phyloP scores from a whole-genome alignment of 176 grass and related monocot genomes.

The Eremochloa ophiuroides region DNA sequence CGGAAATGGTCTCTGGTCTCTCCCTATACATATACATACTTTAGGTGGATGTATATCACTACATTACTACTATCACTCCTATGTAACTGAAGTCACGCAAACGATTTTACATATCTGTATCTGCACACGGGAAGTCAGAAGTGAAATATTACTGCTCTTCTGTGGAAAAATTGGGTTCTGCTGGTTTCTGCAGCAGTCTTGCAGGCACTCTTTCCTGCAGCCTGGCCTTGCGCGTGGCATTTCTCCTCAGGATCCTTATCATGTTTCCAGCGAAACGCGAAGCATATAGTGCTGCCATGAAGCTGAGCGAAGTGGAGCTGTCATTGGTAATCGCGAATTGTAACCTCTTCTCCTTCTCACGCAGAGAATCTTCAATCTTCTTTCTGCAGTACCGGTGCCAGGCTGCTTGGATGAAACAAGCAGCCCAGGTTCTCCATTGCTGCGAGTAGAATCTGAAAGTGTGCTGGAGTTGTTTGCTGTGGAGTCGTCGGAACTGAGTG shows the following conservation, averaged over 20 bases:
- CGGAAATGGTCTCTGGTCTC: not conserved
- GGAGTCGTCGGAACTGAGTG: slow-evolving; percentile 63
- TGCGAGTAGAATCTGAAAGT: slow-evolving; percentile 80
- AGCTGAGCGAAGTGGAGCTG: slow-evolving; percentile 45
- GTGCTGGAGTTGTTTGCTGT: slow-evolving; percentile 74
- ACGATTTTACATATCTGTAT: not conserved
- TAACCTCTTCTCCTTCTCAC: slow-evolving; percentile 62
- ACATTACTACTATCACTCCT: not conserved
- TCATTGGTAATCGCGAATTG: slow-evolving; percentile 55
- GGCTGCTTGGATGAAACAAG: slow-evolving; percentile 90
- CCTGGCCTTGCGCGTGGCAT: slow-evolving; percentile 48
- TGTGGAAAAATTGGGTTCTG: slow-evolving; percentile 69
- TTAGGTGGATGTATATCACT: not conserved
- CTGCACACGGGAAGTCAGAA: not conserved
- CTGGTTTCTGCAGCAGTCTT: slow-evolving; percentile 75
- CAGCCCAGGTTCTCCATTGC: slow-evolving; percentile 89
- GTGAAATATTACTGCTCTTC: slow-evolving; percentile 43
- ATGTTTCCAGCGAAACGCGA: slow-evolving; percentile 74
- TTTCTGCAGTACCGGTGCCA: slow-evolving; percentile 73
- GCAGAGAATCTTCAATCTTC: slow-evolving; percentile 64
- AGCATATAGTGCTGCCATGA: slow-evolving; percentile 60
- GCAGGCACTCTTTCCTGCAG: slow-evolving; percentile 59
- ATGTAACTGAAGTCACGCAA: not conserved
- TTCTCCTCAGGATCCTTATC: slow-evolving; percentile 62
- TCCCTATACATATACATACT: not conserved